Evolutionary conservation across 2,329 filamentous ascomycete genomes (phyloP).

Genomic region (Penicillium hordei): DNA sequence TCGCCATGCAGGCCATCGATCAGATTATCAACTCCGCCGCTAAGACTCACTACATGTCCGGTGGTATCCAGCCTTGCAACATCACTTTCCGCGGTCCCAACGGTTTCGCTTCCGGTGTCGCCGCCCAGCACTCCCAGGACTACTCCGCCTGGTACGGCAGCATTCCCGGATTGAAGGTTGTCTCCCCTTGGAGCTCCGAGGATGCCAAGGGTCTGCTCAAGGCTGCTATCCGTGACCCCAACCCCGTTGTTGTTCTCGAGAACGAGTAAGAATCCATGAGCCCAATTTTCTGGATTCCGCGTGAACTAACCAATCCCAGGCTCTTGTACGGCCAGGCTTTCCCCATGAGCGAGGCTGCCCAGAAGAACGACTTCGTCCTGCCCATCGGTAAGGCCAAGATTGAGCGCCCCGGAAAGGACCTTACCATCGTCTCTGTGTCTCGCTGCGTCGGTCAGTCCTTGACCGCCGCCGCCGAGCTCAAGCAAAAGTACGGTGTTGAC

Average conservation of each 20-base stretch:
- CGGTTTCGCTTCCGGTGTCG: slow-evolving; percentile 94
- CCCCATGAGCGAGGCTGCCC: slow-evolving; percentile 95
- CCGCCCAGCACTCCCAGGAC: slow-evolving; percentile 97
- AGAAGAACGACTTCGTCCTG: slow-evolving; percentile 94
- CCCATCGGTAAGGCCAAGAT: slow-evolving; percentile 99
- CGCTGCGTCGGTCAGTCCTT: slow-evolving; percentile 93
- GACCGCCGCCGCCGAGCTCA: slow-evolving; percentile 82
- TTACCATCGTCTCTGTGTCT: slow-evolving; percentile 92
- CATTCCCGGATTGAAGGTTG: slow-evolving; percentile 96
- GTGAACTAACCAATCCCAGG: slow-evolving; percentile 38
- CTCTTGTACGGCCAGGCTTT: slow-evolving; percentile 88
- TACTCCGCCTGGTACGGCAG: slow-evolving; percentile 99
- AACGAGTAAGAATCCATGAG: slow-evolving; percentile 63
- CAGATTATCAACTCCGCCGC: slow-evolving; percentile 98
- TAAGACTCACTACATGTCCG: slow-evolving; percentile 99
- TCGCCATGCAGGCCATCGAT: slow-evolving; percentile 99
- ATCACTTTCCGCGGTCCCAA: slow-evolving; percentile 99
- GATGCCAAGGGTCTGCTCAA: slow-evolving; percentile 98
- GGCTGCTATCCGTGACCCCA: slow-evolving; percentile 96
- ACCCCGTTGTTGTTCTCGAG: slow-evolving; percentile 88
- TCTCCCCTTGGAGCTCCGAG: slow-evolving; percentile 92
- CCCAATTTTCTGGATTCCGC: background rate
- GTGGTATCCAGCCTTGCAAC: slow-evolving; percentile 98
- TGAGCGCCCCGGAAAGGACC: slow-evolving; percentile 90
- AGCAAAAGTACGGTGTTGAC: slow-evolving; percentile 95